Evolutionary conservation across 768 basidiomycete genomes (phyloP), one percentile per base, ranked within the genome.

Genomic region (Sarcomyxa edulis): DNA sequence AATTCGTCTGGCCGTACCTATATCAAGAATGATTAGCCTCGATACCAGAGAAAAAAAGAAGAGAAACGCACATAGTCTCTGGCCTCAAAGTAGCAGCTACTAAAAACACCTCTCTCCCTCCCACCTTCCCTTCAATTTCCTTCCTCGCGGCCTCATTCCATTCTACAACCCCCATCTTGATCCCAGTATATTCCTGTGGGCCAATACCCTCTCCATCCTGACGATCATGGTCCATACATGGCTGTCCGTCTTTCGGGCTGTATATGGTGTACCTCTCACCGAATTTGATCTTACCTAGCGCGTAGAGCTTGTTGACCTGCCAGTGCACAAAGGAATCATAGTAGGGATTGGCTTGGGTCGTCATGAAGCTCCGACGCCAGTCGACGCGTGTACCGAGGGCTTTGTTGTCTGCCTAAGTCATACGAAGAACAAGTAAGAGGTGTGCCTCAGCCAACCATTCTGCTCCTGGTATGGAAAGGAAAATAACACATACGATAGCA

Each of bases 161-260:
- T 43, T 87, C 68, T 10, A 81, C 64, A 2, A 98, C 92, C 61
- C 89, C 81, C 87, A 98, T 90, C 69, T 96, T 97, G 60, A 98
- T 63, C 14, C 71, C 85, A 14, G 94, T 89, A 64, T 98, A 98
- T 56, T 98, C 95, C 53, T 94, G 91, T 4, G 96, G 96, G 5
- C 90, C 91, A 39, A 92, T 68, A 32, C 84, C 95, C 62, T 99
- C 96, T 28, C 96, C 96, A 43, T 91, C 90, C 36, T 81, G 76
- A 41, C 96, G 85, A 60, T 99, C 96, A 65, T 99, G 96, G 62
- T 99, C 96, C 96, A 99, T 98, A 56, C 96, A 99, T 0, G 96
- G 95, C 55, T 98, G 96, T 2, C 93, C 94, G 50, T 99, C 96
- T 61, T 97, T 97, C 2, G 93, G 92, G 47, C 90, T 94, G 73